Base-by-base conservation (phyloP, 108 stramenopile genomes). In the Pseudonitzschia pungens region DNA sequence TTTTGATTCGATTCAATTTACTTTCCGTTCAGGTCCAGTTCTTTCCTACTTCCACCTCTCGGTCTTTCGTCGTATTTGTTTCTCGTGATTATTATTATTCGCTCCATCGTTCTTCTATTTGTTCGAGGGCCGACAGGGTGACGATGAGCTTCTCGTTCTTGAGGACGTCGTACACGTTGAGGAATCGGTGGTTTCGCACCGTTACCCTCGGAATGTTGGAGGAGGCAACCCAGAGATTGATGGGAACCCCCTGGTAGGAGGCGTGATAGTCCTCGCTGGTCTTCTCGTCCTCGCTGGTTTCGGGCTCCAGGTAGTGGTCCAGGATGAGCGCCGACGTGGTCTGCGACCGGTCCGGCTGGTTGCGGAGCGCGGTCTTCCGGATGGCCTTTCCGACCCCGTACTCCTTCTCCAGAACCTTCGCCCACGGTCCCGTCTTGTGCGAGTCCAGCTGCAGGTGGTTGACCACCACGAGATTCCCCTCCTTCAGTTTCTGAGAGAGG, bases 81-180 rank as follows among this genome's bases (percentile, higher is more conserved):
- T 2, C 40, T 33, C 14, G 20, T n/a, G 42, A 28, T 44, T 6
- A 3, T 67, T 67, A 67, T 54, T 55, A 33, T 0, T 75, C 51
- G 24, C 83, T 81, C 74, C 87, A 78, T 64, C 87, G 65, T 24
- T 70, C 69, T 65, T 94, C 93, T 48, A 94, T 68, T 56, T 86
- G 50, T 63, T 79, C 63, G 41, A 94, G 52, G 27, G 90, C 93
- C 21, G 66, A 69, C 73, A 94, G 70, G 22, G 84, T 86, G 41
- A 94, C 31, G 32, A 94, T 69, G 15, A 94, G 68, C 70, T 90
- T 92, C 56, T 87, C 86, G 56, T 85, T 83, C 79, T 92, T 91
- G 57, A 94, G 71, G 63, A 89, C 75, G 70, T 87, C 86, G 75
- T 94, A 94, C 51, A 91, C 90, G 76, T 89, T 90, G 62, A 75